Conservation (phyloP, 2,329 filamentous ascomycete species). For the Microcera coccophila region DNA sequence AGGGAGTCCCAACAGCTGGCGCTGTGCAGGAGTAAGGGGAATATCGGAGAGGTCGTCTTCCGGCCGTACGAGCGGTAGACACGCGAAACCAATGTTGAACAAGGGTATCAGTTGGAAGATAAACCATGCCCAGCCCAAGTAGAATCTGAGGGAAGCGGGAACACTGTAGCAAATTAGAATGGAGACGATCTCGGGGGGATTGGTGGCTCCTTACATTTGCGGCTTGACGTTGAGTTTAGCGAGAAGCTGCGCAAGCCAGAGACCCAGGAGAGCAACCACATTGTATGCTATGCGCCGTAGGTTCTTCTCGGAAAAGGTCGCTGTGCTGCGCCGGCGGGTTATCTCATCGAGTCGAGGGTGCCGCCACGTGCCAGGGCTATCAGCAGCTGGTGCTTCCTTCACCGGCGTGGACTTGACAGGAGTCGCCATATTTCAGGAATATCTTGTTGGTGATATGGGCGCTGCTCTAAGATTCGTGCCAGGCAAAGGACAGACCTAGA, state of each 20-base stretch:
- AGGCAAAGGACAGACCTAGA: background rate
- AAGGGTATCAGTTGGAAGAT: conserved; percentile 55
- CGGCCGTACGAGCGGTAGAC: conserved; percentile 67
- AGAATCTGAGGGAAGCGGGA: conserved; percentile 30
- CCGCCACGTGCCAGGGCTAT: conserved; percentile 77
- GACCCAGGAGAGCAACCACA: conserved; percentile 42
- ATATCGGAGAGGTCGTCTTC: conserved; percentile 83
- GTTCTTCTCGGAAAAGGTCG: conserved; percentile 75
- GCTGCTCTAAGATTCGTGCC: background rate
- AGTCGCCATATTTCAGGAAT: conserved; percentile 27
- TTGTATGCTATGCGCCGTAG: conserved; percentile 69
- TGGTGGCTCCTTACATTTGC: conserved; percentile 37
- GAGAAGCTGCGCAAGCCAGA: conserved; percentile 36
- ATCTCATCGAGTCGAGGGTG: conserved; percentile 90
- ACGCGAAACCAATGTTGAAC: conserved; percentile 67
- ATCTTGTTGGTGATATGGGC: background rate
- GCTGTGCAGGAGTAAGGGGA: conserved; percentile 71
- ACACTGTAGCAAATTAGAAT: conserved; percentile 27
- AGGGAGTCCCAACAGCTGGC: conserved; percentile 75
- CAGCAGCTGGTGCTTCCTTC: conserved; percentile 39
- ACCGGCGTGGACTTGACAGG: conserved; percentile 37
- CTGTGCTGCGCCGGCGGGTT: conserved; percentile 70
- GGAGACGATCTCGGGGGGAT: conserved; percentile 2
- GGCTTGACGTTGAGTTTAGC: conserved; percentile 35
- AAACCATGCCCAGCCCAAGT: conserved; percentile 44